Evolutionary conservation across 169 alveolate genomes (phyloP).

Genomic region (Theileria parva): DNA sequence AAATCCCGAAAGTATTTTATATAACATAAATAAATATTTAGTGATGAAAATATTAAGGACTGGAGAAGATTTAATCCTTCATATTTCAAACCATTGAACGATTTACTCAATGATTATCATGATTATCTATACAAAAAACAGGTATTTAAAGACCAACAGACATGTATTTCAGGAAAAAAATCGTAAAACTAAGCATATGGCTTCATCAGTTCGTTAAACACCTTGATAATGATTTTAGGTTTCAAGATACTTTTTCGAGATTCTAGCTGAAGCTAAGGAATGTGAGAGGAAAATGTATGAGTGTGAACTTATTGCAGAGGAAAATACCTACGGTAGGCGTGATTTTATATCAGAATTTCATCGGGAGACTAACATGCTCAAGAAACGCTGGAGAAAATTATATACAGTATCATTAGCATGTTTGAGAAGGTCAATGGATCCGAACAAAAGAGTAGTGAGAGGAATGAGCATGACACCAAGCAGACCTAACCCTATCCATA

Average conservation of each 20-base stretch:
- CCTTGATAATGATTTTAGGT: not conserved
- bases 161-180: constrained; percentile 10
- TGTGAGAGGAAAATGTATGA: constrained; percentile 67
- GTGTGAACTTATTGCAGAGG: constrained; percentile 62
- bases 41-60: constrained; percentile 19
- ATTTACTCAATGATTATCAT: constrained; percentile 22
- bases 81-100: constrained; percentile 38
- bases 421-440: constrained; percentile 21
- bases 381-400: constrained; percentile 36
- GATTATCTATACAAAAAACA: constrained; percentile 45
- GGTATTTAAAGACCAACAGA: not conserved
- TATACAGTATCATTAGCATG: constrained; percentile 41
- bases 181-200: constrained; percentile 33
- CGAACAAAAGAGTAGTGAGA: constrained; percentile 7
- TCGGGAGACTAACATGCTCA: constrained; percentile 39
- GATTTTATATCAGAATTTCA: constrained; percentile 59
- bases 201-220: constrained; percentile 14
- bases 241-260: constrained; percentile 64
- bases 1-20: not conserved
- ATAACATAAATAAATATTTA: not conserved
- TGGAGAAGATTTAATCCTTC: constrained; percentile 53
- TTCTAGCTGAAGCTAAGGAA: constrained; percentile 66
- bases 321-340: constrained; percentile 54
- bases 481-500: not conserved
- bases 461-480: constrained; percentile 22